Base-by-base conservation (phyloP, 805 yeast species). In the Ogataea populi-albae region DNA sequence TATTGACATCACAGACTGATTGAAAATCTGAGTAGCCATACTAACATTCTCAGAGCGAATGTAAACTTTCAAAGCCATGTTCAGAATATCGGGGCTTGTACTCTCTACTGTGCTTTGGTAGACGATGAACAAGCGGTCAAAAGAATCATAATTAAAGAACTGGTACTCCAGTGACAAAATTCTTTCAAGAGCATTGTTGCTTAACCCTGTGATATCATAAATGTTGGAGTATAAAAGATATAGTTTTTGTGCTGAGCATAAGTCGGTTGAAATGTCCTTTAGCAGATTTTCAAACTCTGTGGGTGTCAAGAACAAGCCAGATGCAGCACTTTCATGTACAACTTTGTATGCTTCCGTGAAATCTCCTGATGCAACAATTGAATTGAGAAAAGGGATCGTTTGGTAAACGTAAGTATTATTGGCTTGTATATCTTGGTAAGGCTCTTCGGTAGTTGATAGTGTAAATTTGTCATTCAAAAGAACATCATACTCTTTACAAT, bases 11-110 rank as follows among this genome's bases (percentile, higher is more conserved):
- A 56, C 57, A n/a, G 51, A 44, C 32, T 50, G 58, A 24, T 50
- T 54, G 34, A 57, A 59, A 7, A 58, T 30, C 41, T 53, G 57
- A 3, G 45, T 44, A 6, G 64, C 61, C 38, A 46, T 40, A 19
- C 43, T 41, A 10, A 55, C 43, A 30, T 54, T 51, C 23, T 49
- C 59, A 6, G 54, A 42, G 25, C 48, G 41, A 4, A 57, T 23
- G 40, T 53, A 54, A 9, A 52, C 49, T 24, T 45, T 44, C 26
- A 57, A 38, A 4, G 64, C 59, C 16, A 34, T 26, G 10, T 29
- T 35, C 17, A 57, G 36, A 16, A 47, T 28, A n/a, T 38, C 40
- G 4, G 54, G 51, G 5, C 35, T 30, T 21, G 39, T 42, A 7
- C 17, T 34, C 30, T 38, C 39, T 14, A 31, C 43, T 5, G 35